Evolutionary conservation across 495 filamentous ascomycete genomes (phyloP).

Genomic region (Podospora fimiseda): DNA sequence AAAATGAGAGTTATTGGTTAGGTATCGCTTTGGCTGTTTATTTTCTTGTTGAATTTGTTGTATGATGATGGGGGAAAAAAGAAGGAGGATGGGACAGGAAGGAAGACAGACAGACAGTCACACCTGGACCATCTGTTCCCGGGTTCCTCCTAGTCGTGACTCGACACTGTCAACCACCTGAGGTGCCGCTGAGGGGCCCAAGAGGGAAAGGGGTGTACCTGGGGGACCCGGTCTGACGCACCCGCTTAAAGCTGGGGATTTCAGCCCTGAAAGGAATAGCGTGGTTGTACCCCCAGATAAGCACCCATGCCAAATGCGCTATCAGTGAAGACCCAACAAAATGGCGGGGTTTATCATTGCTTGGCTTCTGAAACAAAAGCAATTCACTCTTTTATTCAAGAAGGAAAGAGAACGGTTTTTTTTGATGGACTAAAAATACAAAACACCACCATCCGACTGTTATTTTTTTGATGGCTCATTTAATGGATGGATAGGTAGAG

Average conservation of each 20-base stretch:
- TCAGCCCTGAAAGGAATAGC: slow-evolving; percentile 14
- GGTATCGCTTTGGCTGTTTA: background rate
- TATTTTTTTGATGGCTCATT: background rate
- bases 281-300: slow-evolving; percentile 8
- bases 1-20: background rate
- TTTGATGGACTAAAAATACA: background rate
- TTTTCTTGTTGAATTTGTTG: background rate
- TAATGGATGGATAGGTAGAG: background rate
- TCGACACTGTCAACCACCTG: slow-evolving; percentile 6
- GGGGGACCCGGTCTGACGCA: slow-evolving; percentile 3
- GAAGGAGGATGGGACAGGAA: background rate
- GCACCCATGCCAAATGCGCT: slow-evolving; percentile 2
- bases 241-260: slow-evolving; percentile 4
- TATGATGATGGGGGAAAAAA: background rate
- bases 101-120: background rate
- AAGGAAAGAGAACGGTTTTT: background rate
- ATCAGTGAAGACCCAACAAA: background rate
- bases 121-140: too few species aligned
- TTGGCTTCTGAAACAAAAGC: background rate
- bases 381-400: background rate
- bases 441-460: background rate
- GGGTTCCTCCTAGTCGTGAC: background rate
- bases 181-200: slow-evolving; percentile 4
- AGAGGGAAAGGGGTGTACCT: slow-evolving; percentile 9
- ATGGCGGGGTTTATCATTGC: slow-evolving; percentile 10